These are phyloP conservation scores for Croton setiger DNA, from an alignment of 441 rosid species.

Conservation along the genomic window DNA sequence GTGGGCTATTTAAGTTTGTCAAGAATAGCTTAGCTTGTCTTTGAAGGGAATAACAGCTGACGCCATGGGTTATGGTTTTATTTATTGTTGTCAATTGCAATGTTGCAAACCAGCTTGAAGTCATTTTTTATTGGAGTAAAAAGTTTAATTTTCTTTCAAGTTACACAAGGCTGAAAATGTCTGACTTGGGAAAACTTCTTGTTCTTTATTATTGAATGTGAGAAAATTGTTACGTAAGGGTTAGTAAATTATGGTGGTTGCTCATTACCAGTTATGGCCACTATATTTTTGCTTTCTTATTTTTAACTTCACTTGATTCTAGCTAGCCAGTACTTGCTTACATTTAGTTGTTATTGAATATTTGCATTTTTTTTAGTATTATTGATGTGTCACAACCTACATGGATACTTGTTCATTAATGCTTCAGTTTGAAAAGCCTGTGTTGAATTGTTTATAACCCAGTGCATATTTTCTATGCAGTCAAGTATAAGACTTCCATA, in stretches of 20 bases:
- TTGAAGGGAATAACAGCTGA: too few species aligned
- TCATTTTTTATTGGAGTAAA: too few species aligned
- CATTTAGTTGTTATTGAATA: background rate
- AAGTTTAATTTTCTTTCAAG: too few species aligned
- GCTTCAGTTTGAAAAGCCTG: background rate
- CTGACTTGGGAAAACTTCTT: too few species aligned
- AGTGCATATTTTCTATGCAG: slow-evolving; percentile 46
- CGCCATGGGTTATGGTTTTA: too few species aligned
- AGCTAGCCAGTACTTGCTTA: background rate
- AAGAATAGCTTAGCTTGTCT: too few species aligned
- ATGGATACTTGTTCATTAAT: background rate
- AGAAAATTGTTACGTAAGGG: background rate
- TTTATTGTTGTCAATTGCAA: too few species aligned
- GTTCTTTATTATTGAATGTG: too few species aligned
- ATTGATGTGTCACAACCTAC: background rate
- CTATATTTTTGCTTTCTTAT: background rate
- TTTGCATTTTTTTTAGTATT: slow-evolving; percentile 1
- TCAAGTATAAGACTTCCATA: slow-evolving; percentile 84
- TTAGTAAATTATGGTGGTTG: background rate
- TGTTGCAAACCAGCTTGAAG: too few species aligned
- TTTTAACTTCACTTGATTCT: slow-evolving; percentile 12
- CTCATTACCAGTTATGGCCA: too few species aligned
- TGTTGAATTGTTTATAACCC: slow-evolving; percentile 8
- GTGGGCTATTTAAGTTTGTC: too few species aligned
- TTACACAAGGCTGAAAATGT: too few species aligned